Percentiles rank a stretch among this genome's conserved stretches.
Evolutionary conservation across 192 early-diverging fungal species (phyloP).

Genomic region (Entomortierella chlamydospora): DNA sequence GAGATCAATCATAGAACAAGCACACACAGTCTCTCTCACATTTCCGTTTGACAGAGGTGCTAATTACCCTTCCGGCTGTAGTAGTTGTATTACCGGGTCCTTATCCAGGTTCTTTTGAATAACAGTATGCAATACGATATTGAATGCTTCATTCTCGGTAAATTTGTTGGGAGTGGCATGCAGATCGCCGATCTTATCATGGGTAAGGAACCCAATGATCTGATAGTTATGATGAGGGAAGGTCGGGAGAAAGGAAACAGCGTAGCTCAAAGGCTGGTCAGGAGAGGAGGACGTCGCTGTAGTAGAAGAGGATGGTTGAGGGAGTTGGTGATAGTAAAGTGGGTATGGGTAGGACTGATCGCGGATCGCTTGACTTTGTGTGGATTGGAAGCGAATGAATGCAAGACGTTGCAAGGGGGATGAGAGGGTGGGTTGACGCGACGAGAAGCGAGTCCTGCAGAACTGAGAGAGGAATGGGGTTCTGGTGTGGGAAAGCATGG

Average conservation of each 20-base stretch:
- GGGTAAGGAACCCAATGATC: conserved; percentile 30
- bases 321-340: conserved; percentile 38
- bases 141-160: conserved; percentile 46
- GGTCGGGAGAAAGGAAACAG: conserved; percentile 37
- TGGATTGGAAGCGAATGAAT: conserved; percentile 10
- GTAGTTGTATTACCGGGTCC: conserved; percentile 35
- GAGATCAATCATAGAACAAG: not conserved
- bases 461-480: conserved; percentile 7
- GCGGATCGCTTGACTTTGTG: conserved; percentile 1
- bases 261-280: not conserved
- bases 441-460: not conserved
- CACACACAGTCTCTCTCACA: too few species aligned
- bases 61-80: conserved; percentile 49
- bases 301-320: not conserved
- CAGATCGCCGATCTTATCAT: not conserved
- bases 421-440: not conserved
- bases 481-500: conserved; percentile 25
- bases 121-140: conserved; percentile 14
- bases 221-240: conserved; percentile 26
- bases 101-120: conserved; percentile 25
- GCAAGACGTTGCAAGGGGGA: conserved; percentile 1
- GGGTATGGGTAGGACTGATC: conserved; percentile 43
- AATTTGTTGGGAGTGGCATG: conserved; percentile 30
- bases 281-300: too few species aligned
- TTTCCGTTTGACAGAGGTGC: not conserved